A percentile compares a stretch with the other conserved stretches of the same genome.
Conservation (phyloP, 2,329 filamentous ascomycete species). For the Mycosphaerelloides madeirae region DNA sequence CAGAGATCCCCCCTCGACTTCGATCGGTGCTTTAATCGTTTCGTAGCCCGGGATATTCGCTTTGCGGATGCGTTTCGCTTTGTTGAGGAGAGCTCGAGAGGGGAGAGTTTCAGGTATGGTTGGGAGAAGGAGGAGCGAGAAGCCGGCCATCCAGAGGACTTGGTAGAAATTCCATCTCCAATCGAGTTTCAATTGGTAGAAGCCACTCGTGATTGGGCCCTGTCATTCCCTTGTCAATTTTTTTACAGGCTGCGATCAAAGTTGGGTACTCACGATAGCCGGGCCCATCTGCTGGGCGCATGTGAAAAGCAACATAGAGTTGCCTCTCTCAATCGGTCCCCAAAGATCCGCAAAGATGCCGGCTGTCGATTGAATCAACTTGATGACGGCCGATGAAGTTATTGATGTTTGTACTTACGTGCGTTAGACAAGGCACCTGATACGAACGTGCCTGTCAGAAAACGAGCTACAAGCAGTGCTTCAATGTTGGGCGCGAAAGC, state of each 20-base stretch:
- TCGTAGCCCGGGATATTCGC: slow-evolving; percentile 40
- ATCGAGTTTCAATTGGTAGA: slow-evolving; percentile 51
- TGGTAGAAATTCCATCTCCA: slow-evolving; percentile 46
- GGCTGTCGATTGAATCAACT: no score
- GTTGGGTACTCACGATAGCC: slow-evolving; percentile 32
- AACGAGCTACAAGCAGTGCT: slow-evolving; percentile 50
- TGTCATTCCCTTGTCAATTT: no score
- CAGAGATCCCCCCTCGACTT: slow-evolving; percentile 38
- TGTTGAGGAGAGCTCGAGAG: slow-evolving; percentile 48
- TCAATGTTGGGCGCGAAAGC: slow-evolving; percentile 54
- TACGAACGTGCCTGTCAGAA: slow-evolving; percentile 53
- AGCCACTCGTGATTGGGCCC: slow-evolving; percentile 55
- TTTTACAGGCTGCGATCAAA: not conserved
- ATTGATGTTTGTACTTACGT: no score
- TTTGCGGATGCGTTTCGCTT: slow-evolving; percentile 47
- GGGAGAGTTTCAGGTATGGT: slow-evolving; percentile 57
- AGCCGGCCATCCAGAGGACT: slow-evolving; percentile 37
- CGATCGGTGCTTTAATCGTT: slow-evolving; percentile 46
- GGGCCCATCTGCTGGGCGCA: slow-evolving; percentile 35
- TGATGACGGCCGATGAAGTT: no score
- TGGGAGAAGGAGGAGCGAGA: slow-evolving; percentile 37
- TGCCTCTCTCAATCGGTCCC: slow-evolving; percentile 49
- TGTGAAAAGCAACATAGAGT: slow-evolving; percentile 51
- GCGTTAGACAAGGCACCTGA: slow-evolving; percentile 42
- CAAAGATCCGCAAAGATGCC: slow-evolving; percentile 54